Evolutionary conservation across 2,329 filamentous ascomycete species (phyloP), one percentile per base, ranked within the genome.

Genomic region (Colletotrichum falcatum): DNA sequence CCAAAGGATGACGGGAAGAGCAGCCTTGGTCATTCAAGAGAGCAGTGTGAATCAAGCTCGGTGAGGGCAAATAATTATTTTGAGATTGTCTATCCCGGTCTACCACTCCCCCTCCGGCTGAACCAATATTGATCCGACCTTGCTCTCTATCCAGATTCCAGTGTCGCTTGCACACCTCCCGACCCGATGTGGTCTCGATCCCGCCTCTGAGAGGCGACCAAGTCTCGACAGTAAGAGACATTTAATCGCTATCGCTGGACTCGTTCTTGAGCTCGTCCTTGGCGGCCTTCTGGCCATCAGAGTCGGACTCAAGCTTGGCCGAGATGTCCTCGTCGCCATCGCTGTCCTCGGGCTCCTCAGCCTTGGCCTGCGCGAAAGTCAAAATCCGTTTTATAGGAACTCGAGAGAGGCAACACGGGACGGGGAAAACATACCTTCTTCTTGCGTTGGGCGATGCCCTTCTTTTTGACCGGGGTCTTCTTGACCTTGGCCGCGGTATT

Each of bases 401-500:
- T 8, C 16, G 11, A 33, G 18, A 16, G 4, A 46, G 5, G 7
- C 18, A 28, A 12, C 7, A 8, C 3, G 11, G 26, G 18, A 7
- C 26, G 1, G 0, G 9, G 30, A n/a, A 4, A 0, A 46, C 35
- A n/a, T 61, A 70, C 58, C n/a, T 74, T 74, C 44, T 67, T 66
- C 20, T 73, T 73, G 71, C 77, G 77, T 76, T 79, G 81, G 26
- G 65, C 61, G 1, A 44, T 46, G 2, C 28, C 67, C 73, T 77
- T 79, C 77, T 80, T 81, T 51, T 76, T 76, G 1, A 77, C 73
- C 9, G 77, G 73, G 1, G 75, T 74, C 70, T 78, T 80, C 75
- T 81, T 82, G 62, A 82, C 75, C 70, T 77, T 80, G 48, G 67
- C 69, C 8, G 77, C 73, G 1, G 73, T 70, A 42, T 71, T 61